Base-by-base conservation (phyloP, 2,329 filamentous ascomycete genomes). In the Aspergillus chevalieri region DNA sequence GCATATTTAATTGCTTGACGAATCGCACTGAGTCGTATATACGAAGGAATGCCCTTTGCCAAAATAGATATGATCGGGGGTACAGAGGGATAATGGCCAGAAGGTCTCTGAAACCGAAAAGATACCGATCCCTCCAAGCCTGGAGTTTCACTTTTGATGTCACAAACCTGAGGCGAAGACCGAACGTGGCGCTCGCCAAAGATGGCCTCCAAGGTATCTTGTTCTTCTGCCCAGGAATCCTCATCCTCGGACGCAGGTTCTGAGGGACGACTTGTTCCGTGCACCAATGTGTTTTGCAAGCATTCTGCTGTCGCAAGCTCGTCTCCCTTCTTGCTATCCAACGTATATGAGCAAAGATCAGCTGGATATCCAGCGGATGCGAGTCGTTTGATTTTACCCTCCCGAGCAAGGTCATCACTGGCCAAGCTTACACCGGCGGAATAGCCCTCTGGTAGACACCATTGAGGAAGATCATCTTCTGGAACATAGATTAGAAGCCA, bases 401-500 rank as follows among this genome's bases (percentile, higher is more conserved):
- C 91, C 57, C 83, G 82, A 64, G 83, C 87, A 52, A 96, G 68
- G 65, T 96, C 86, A 6, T 84, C 86, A 46, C 87, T 87, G 1
- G 85, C 92, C 55, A 98, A 84, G 42, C 85, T 89, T 22, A 97
- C 85, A 19, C 93, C 93, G 24, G 91, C 92, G 9, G 87, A 84
- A 66, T 98, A 98, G 53, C 85, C 87, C 69, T 94, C 91, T 0
- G 93, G 93, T 39, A 98, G 74, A 59, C 89, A 89, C 90, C 92
- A 97, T 6, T 81, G 77, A 1, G 93, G 93, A n/a, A 97, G 74
- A 62, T 97, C 93, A 65, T 98, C 93, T 65, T 98, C 93, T 1
- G 93, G 93, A 2, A 98, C 90, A 69, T 98, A 92, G 46, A 97
- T 91, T 44, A 98, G 79, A 14, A 98, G 78, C 93, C 93, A 98